These are phyloP conservation scores for Dovyalis caffra DNA, from an alignment of 345 rosid species.

Conservation along the genomic window DNA sequence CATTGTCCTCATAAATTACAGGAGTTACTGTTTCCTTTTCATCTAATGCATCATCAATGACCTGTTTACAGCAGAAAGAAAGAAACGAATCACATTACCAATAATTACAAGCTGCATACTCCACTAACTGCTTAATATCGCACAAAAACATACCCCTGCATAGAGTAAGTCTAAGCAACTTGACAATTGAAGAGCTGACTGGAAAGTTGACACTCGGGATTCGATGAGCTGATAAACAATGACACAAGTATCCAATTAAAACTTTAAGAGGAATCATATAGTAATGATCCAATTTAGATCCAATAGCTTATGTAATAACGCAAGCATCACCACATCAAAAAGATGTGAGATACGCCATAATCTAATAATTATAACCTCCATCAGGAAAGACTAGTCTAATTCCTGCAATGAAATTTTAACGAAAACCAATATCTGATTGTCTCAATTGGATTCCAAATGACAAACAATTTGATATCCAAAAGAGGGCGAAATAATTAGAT, in stretches of 20 bases:
- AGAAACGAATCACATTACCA: background rate
- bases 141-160: conserved; percentile 40
- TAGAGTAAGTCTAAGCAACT: conserved; percentile 56
- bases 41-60: conserved; percentile 48
- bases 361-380: background rate
- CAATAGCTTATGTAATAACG: background rate
- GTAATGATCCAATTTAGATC: background rate
- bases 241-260: background rate
- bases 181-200: conserved; percentile 69
- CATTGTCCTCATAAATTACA: conserved; percentile 48
- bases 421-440: background rate
- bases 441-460: background rate
- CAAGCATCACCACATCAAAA: background rate
- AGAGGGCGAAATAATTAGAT: background rate
- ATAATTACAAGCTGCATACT: background rate
- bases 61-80: conserved; percentile 30
- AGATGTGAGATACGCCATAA: background rate
- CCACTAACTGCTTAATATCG: background rate
- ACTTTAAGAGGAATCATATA: background rate
- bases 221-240: conserved; percentile 66
- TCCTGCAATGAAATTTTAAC: background rate
- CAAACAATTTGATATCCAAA: background rate
- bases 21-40: conserved; percentile 17
- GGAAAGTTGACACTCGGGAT: conserved; percentile 69
- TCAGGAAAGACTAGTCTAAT: background rate